A percentile compares a stretch with the other conserved stretches of the same genome.
Evolutionary conservation across 2,329 filamentous ascomycete species (phyloP).

Genomic region (Fusarium praegraminearum): DNA sequence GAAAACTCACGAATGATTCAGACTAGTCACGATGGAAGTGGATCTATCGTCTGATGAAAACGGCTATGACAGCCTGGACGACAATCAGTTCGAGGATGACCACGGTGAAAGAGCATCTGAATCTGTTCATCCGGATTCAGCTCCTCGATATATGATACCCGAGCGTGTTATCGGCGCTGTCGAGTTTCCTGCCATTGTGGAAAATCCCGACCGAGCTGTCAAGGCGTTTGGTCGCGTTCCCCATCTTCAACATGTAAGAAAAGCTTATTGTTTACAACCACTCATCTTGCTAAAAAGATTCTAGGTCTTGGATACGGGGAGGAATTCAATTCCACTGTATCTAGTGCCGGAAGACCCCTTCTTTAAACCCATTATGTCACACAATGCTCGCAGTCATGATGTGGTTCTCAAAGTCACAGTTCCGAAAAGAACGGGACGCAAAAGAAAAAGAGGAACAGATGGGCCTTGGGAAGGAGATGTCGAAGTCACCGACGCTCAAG

Average conservation of each 20-base stretch:
- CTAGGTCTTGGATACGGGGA: slow-evolving; percentile 62
- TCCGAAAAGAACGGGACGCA: slow-evolving; percentile 87
- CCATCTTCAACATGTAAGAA: slow-evolving; percentile 55
- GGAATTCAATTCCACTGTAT: slow-evolving; percentile 73
- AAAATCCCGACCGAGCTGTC: slow-evolving; percentile 58
- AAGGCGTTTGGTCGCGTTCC: slow-evolving; percentile 57
- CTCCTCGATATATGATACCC: slow-evolving; percentile 54
- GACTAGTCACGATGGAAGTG: not conserved
- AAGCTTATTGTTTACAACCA: not conserved
- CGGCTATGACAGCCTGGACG: slow-evolving; percentile 37
- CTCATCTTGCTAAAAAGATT: not conserved
- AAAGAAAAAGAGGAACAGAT: slow-evolving; percentile 81
- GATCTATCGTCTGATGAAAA: slow-evolving; percentile 41
- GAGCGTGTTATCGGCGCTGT: slow-evolving; percentile 55
- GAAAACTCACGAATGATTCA: not conserved
- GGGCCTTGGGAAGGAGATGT: slow-evolving; percentile 69
- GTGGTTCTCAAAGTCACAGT: slow-evolving; percentile 87
- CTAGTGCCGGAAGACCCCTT: slow-evolving; percentile 84
- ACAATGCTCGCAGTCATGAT: slow-evolving; percentile 81
- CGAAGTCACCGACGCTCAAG: slow-evolving; percentile 48
- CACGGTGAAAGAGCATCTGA: slow-evolving; percentile 5
- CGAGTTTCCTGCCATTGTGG: slow-evolving; percentile 58
- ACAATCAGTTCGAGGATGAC: slow-evolving; percentile 27
- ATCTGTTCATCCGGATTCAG: slow-evolving; percentile 37
- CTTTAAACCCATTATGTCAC: slow-evolving; percentile 81